Conservation (phyloP, 148 eudicot species). For the Pharnaceum exiguum region DNA sequence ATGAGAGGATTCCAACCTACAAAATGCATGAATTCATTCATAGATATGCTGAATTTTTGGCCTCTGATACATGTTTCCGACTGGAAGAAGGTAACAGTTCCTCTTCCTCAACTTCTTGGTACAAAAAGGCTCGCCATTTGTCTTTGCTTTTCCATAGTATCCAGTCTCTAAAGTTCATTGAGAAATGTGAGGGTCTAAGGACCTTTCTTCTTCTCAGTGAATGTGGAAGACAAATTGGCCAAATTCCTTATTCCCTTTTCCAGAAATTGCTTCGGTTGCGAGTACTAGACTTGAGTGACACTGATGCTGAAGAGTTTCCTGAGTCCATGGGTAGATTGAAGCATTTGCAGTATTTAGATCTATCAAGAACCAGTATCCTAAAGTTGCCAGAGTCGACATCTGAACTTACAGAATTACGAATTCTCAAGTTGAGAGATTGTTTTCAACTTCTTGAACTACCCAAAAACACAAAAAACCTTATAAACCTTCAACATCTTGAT, state of each 20-base stretch:
- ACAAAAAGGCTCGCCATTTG: slow-evolving; percentile 6
- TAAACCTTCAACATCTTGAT: slow-evolving; percentile 4
- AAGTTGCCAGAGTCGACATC: slow-evolving; percentile 2
- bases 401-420: neutral
- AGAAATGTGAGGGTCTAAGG: slow-evolving; percentile 11
- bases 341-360: neutral
- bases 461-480: neutral
- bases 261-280: slow-evolving; percentile 7
- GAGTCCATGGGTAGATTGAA: slow-evolving; percentile 12
- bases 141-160: slow-evolving; percentile 5
- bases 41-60: slow-evolving; percentile 12
- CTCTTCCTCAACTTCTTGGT: neutral
- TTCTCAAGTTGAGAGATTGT: slow-evolving; percentile 7
- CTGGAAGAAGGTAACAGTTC: neutral
- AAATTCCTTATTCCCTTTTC: slow-evolving; percentile 4
- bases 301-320: slow-evolving; percentile 7
- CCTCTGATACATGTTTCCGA: slow-evolving; percentile 3
- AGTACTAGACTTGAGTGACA: slow-evolving; percentile 1
- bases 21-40: slow-evolving; percentile 10
- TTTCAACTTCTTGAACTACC: neutral
- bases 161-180: slow-evolving; percentile 1
- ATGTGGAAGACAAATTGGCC: slow-evolving; percentile 8
- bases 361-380: neutral
- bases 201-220: slow-evolving; percentile 7
- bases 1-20: neutral